phyloP scores from a whole-genome alignment of 768 basidiomycete genomes.

The Dioszegia crocea region DNA sequence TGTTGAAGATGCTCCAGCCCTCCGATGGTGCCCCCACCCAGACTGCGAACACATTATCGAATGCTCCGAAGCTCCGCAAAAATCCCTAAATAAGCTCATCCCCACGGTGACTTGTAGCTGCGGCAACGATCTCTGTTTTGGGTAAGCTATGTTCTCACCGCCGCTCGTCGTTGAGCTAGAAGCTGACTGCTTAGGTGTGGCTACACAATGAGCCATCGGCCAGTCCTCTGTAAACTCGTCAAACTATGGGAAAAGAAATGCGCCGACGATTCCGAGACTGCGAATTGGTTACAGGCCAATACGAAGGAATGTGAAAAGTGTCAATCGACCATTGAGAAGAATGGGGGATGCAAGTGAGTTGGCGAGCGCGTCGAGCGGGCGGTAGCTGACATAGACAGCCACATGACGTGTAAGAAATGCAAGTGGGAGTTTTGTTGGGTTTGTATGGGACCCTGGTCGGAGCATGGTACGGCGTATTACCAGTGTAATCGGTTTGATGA shows the following conservation, averaged over 20 bases:
- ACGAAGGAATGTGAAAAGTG: conserved; percentile 97
- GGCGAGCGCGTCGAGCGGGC: no score
- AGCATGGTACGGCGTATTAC: conserved; percentile 96
- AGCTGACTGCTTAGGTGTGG: conserved; percentile 55
- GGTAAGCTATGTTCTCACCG: conserved; percentile 48
- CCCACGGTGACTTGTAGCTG: conserved; percentile 85
- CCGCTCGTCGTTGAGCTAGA: background rate
- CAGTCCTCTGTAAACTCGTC: conserved; percentile 81
- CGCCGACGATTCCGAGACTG: conserved; percentile 93
- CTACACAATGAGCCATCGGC: conserved; percentile 83
- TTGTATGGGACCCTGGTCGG: conserved; percentile 98
- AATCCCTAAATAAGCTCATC: conserved; percentile 71
- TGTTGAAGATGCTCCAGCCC: conserved; percentile 71
- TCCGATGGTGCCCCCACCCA: conserved; percentile 95
- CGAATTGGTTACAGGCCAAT: conserved; percentile 99
- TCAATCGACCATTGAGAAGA: conserved; percentile 98
- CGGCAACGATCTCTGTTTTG: conserved; percentile 85
- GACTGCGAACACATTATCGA: conserved; percentile 91
- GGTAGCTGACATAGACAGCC: conserved; percentile 58
- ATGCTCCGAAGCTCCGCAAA: conserved; percentile 74
- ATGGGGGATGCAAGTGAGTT: conserved; percentile 98
- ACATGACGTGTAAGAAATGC: conserved; percentile 99
- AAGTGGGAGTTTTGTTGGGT: conserved; percentile 96
- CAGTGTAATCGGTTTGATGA: conserved; percentile 97
- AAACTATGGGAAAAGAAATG: conserved; percentile 96